Conservation (phyloP, 2,329 filamentous ascomycete species). For the Fusarium anthophilum region DNA sequence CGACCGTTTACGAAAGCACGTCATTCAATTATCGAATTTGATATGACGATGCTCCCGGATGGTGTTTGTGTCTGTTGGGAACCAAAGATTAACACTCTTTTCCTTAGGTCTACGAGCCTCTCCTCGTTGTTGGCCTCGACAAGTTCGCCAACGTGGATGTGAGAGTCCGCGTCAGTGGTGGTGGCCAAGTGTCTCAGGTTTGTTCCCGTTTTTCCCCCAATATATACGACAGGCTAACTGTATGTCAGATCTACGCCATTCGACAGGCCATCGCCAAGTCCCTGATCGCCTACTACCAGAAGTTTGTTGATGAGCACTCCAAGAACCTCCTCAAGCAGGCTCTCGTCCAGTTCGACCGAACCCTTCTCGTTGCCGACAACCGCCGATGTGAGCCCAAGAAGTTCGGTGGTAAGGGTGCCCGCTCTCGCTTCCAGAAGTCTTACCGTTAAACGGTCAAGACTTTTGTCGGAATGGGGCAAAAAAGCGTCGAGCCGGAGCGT, state of each 20-base stretch:
- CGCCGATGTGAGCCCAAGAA: slow-evolving; percentile 99
- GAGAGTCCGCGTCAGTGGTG: slow-evolving; percentile 81
- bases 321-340: slow-evolving; percentile 99
- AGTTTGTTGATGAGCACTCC: slow-evolving; percentile 99
- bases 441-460: slow-evolving; percentile 79
- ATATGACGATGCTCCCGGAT: neutral
- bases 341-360: slow-evolving; percentile 94
- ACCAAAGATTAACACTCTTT: slow-evolving; percentile 33
- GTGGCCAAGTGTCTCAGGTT: slow-evolving; percentile 58
- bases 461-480: slow-evolving; percentile 26
- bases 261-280: slow-evolving; percentile 97
- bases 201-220: neutral
- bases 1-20: neutral
- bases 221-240: slow-evolving; percentile 44
- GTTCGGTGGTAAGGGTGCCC: slow-evolving; percentile 92
- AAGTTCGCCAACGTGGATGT: slow-evolving; percentile 98
- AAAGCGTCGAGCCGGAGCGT: slow-evolving; percentile 34
- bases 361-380: slow-evolving; percentile 98
- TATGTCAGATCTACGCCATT: slow-evolving; percentile 97
- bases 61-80: neutral
- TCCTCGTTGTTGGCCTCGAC: slow-evolving; percentile 96
- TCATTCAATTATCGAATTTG: neutral
- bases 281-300: slow-evolving; percentile 89
- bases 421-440: slow-evolving; percentile 98
- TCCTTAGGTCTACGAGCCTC: slow-evolving; percentile 90